Evolutionary conservation across 768 basidiomycete species (phyloP).

Genomic region (Mycena latifolia): DNA sequence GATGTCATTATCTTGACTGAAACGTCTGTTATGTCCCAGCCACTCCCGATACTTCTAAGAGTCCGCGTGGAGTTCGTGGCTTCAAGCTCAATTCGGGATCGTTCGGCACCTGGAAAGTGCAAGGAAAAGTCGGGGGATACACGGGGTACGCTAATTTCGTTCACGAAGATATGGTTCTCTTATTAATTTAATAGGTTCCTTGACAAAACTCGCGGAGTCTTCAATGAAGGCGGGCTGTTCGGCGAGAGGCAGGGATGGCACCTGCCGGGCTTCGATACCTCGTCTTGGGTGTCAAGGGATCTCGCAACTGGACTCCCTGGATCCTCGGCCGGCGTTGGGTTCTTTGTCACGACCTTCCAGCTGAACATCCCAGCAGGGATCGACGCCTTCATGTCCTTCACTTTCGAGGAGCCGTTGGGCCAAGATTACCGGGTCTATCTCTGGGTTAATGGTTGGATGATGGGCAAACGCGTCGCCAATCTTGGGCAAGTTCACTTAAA

Average conservation of each 20-base stretch:
- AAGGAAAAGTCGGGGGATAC: conserved; percentile 84
- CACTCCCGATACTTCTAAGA: conserved; percentile 68
- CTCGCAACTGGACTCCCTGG: conserved; percentile 70
- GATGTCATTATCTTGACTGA: background rate
- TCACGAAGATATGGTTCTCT: background rate
- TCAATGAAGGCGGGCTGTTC: conserved; percentile 80
- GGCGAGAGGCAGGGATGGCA: conserved; percentile 84
- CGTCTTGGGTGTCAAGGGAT: conserved; percentile 69
- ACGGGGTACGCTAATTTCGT: conserved; percentile 57
- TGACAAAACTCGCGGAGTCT: conserved; percentile 76
- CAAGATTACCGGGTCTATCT: conserved; percentile 80
- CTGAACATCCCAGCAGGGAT: conserved; percentile 67
- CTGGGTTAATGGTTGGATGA: conserved; percentile 92
- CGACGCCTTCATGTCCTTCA: conserved; percentile 82
- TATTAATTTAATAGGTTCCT: conserved; percentile 64
- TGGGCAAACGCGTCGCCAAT: conserved; percentile 83
- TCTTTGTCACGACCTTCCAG: conserved; percentile 83
- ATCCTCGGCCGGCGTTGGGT: conserved; percentile 77
- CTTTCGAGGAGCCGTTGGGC: conserved; percentile 68
- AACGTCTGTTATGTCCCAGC: conserved; percentile 38
- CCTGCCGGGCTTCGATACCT: conserved; percentile 76
- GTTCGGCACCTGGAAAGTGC: conserved; percentile 77
- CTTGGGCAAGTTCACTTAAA: conserved; percentile 62
- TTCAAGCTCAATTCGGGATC: conserved; percentile 75
- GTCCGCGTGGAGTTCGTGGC: conserved; percentile 83